Evolutionary conservation across 495 filamentous ascomycete genomes (phyloP), one percentile per base, ranked within the genome.

Genomic region (Penicillium ucsense): DNA sequence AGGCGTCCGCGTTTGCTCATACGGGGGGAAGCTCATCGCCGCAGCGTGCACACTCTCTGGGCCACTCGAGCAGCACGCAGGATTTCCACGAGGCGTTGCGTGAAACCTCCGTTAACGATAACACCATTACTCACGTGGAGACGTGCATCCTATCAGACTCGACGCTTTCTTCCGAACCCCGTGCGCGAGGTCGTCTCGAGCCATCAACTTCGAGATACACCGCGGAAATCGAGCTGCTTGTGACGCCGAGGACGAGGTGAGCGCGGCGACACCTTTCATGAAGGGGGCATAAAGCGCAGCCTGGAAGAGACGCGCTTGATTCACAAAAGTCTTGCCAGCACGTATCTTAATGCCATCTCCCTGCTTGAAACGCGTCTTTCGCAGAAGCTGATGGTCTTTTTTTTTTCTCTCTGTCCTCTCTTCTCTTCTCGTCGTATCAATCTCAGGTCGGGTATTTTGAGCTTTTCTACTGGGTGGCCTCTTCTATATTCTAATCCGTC

Each of bases 11-110:
- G 2, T 31, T 27, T 4, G 28, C 39, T 4, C 20, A 43, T 10
- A 28, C 28, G 1, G 41, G 41, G 20, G 20, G 20, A 20, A 20
- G 20, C 20, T 20, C 20, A 20, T 20, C 32, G 34, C 11, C 5
- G 31, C 31, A 5, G 27, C 6, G 5, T 41, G 30, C 2, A 11
- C 7, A 20, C 56, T 47, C 2, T 12, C 31, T 43, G 41, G 43
- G 5, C 41, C 20, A 20, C 20, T 20, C 40, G 3, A 48, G 41
- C 8, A 50, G 48, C n/a, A 52, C 56, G 0, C 40, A 41, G n/a
- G 49, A 57, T 4, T 62, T 59, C 4, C 59, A 59, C 31, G 38
- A 56, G 20, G 56, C 51, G 0, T 20, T 59, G 5, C 50, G 49
- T 2, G 46, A 62, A 37, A 54, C 59, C 0, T 29, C 43, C 0